phyloP scores from a whole-genome alignment of 371 early-diverging fungal species.

The Mortierella polycephala region DNA sequence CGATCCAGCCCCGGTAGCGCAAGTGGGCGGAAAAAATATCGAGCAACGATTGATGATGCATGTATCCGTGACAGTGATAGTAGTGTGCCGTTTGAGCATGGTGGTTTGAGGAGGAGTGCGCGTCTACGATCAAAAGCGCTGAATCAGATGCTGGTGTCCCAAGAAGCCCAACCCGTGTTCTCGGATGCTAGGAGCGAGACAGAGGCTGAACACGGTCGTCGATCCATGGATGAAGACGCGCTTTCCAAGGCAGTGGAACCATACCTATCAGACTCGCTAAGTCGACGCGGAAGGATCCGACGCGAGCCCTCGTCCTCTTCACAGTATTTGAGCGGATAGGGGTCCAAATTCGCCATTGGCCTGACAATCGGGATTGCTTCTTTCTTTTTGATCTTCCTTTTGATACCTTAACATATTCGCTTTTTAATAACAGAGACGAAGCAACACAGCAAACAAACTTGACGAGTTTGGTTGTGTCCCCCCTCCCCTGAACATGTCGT shows the following conservation, averaged over 20 bases:
- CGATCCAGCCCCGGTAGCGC: background rate
- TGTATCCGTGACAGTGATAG: background rate
- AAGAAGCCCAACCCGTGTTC: background rate
- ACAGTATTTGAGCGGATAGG: constrained; percentile 1
- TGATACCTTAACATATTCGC: background rate
- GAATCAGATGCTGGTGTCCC: background rate
- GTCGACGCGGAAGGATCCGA: constrained; percentile 31
- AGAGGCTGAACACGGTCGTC: constrained; percentile 10
- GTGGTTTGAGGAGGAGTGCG: constrained; percentile 7
- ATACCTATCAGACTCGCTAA: constrained; percentile 37
- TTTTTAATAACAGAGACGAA: too few relatives aligned
- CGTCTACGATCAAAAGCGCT: background rate
- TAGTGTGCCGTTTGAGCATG: background rate
- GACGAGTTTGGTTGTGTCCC: too few relatives aligned
- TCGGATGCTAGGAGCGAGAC: constrained; percentile 13
- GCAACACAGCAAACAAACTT: too few relatives aligned
- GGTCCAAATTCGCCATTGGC: too few relatives aligned
- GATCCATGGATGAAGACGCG: constrained; percentile 31
- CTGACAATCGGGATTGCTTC: background rate
- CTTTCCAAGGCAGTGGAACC: constrained; percentile 44
- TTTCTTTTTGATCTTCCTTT: background rate
- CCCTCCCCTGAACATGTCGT: too few relatives aligned
- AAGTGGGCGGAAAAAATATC: background rate
- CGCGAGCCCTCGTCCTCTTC: constrained; percentile 14
- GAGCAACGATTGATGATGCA: background rate